A percentile compares a stretch with the other conserved stretches of the same genome.
Evolutionary conservation across 1,284 basidiomycete species (phyloP).

Genomic region (Porogramme epimiltina): DNA sequence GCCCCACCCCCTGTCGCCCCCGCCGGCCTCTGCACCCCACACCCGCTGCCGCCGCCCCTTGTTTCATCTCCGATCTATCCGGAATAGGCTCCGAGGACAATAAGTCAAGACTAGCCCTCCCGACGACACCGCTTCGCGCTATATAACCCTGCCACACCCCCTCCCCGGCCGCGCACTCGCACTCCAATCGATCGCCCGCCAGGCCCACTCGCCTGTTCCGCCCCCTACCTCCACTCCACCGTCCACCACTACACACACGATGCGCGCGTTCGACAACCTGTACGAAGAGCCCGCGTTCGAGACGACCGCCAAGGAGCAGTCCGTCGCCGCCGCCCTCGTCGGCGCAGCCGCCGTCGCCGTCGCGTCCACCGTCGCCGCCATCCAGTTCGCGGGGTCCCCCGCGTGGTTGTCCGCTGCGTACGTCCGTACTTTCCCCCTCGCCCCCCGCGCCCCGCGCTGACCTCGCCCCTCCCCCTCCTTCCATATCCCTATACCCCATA

Average conservation of each 20-base stretch:
- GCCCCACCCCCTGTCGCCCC: no score
- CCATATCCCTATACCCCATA: background rate
- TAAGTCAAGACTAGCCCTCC: no score
- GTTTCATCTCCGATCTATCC: conserved; percentile 6
- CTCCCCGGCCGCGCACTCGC: background rate
- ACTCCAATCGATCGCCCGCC: background rate
- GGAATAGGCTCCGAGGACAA: background rate
- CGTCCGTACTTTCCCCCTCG: conserved; percentile 13
- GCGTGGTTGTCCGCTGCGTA: conserved; percentile 23
- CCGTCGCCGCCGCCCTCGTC: conserved; percentile 16
- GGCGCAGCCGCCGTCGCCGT: conserved; percentile 21
- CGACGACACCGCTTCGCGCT: conserved; percentile 3
- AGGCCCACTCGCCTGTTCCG: background rate
- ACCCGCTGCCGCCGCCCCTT: background rate
- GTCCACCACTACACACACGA: background rate
- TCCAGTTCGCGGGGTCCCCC: conserved; percentile 15
- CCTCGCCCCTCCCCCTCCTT: background rate
- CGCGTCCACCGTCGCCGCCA: conserved; percentile 21
- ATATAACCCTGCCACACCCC: conserved; percentile 7
- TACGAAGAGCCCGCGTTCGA: conserved; percentile 24
- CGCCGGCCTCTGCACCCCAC: background rate
- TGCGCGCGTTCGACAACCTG: conserved; percentile 20
- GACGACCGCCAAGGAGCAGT: conserved; percentile 18
- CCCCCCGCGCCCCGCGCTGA: conserved; percentile 1
- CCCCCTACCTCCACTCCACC: background rate